phyloP scores from a whole-genome alignment of 352 stramenopile genomes.

The Phytophthora constricta region DNA sequence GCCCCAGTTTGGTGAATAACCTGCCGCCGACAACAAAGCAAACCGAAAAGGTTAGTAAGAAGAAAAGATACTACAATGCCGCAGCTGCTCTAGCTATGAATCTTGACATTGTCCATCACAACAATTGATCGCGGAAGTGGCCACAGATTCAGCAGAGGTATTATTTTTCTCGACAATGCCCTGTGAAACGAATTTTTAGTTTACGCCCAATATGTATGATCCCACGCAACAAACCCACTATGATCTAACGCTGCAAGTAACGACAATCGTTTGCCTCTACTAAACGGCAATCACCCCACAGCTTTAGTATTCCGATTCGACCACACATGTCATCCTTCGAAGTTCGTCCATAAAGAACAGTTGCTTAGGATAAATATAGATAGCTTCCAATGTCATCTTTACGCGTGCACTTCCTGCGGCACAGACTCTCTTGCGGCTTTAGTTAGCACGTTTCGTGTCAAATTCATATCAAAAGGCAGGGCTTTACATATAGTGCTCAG shows the following conservation, averaged over 20 bases:
- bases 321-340: slow-evolving; percentile 28
- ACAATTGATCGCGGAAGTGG: too few species aligned
- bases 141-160: too few species aligned
- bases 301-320: slow-evolving; percentile 11
- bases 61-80: too few species aligned
- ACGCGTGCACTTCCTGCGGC: slow-evolving; percentile 16
- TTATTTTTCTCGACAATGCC: too few species aligned
- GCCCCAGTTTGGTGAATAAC: slow-evolving; percentile 10
- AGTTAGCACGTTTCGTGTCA: slow-evolving; percentile 13
- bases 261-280: too few species aligned
- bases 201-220: too few species aligned
- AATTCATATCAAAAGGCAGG: slow-evolving; percentile 25
- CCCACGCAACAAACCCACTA: too few species aligned
- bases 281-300: slow-evolving; percentile 15
- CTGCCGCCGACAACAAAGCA: neutral
- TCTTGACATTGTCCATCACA: too few species aligned
- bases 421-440: slow-evolving; percentile 15
- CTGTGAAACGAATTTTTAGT: too few species aligned
- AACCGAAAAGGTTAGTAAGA: too few species aligned
- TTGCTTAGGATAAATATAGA: slow-evolving; percentile 23
- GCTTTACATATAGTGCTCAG: slow-evolving; percentile 19
- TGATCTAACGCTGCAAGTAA: too few species aligned
- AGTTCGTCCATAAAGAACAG: slow-evolving; percentile 28
- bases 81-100: too few species aligned
- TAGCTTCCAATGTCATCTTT: slow-evolving; percentile 18